Evolutionary conservation across 345 rosid genomes (phyloP).

Genomic region (Brassica rapa): DNA sequence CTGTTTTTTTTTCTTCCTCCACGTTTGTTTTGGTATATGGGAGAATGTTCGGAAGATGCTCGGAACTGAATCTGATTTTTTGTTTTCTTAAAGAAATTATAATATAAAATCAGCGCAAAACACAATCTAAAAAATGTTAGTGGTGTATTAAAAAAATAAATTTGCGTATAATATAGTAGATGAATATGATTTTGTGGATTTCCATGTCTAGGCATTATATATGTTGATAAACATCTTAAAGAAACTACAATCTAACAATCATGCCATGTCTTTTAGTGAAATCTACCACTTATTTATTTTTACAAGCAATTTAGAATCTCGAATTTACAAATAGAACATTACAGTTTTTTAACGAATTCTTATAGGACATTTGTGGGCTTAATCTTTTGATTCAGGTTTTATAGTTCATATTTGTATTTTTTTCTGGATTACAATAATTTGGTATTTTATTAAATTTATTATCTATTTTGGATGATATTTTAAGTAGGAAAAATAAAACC

Average conservation of each 20-base stretch:
- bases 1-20: background rate
- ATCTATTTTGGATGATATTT: background rate
- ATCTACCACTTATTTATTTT: background rate
- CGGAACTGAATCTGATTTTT: background rate
- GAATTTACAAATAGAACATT: background rate
- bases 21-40: conserved; percentile 22
- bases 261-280: conserved; percentile 31
- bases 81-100: too few species aligned
- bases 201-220: conserved; percentile 29
- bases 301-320: conserved; percentile 1
- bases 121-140: background rate
- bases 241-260: conserved; percentile 28
- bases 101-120: background rate
- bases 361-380: background rate
- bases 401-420: background rate
- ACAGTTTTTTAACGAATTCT: background rate
- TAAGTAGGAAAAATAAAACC: background rate
- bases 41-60: conserved; percentile 26
- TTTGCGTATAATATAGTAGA: background rate
- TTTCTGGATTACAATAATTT: background rate
- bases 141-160: background rate
- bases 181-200: conserved; percentile 20
- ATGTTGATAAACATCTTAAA: conserved; percentile 7
- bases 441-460: background rate
- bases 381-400: background rate